Evolutionary conservation across 257 asterid species (phyloP), one percentile per base, ranked within the genome.

Genomic region (Penstemon davidsonii): DNA sequence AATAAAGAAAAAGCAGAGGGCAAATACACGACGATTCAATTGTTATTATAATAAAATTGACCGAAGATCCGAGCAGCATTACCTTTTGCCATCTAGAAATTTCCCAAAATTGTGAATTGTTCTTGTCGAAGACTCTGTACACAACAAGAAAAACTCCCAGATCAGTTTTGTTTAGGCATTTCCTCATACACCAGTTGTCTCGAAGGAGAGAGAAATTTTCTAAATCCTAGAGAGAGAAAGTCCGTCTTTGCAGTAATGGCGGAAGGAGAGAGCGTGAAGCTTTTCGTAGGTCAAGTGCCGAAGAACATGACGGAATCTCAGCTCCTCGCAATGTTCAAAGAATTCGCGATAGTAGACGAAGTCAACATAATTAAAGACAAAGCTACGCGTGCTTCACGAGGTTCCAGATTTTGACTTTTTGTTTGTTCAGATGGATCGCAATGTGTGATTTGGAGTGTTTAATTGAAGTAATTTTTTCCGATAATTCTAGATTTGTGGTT

Each of bases 201-300:
- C 15, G 66, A 56, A 68, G 73, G 72, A 71, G 71, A 75, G 79
- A 67, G 83, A 57, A 54, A 25, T 1, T 25, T 25, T 25, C 33
- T 47, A 0, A 40, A 3, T 57, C 67, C 42, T 69, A 66, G 79
- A 76, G 79, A 62, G 70, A 51, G 73, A 56, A 63, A 50, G 60
- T 5, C 73, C 40, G 18, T n/a, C 40, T 53, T 68, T 49, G 85
- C 79, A 50, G 68, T 69, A 83, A 90, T 90, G 97, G 96, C 96
- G 93, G 97, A 86, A 77, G 85, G 85, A 15, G 96, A 91, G 73
- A 83, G 96, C 80, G 98, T 94, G 75, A 94, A 94, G 95, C 83
- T 94, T 74, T 94, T 94, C 74, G 98, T 89, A 4, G 99, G 99
- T 60, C 99, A 94, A 81, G 96, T 91, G 78, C 97, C 99, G 55